phyloP scores from a whole-genome alignment of 805 yeast species.

The Hanseniaspora thailandica region DNA sequence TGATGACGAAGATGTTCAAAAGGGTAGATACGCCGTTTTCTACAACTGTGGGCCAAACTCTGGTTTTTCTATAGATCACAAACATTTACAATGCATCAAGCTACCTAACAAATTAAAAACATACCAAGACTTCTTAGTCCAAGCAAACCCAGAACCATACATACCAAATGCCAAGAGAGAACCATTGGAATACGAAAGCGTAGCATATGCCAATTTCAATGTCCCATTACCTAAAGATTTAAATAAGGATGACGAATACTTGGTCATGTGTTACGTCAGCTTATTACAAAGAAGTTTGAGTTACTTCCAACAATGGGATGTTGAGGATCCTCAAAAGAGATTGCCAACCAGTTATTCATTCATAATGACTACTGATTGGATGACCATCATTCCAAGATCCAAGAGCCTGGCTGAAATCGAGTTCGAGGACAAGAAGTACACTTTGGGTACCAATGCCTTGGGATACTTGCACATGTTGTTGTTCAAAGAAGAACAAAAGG shows the following conservation, averaged over 20 bases:
- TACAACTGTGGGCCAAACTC: conserved; percentile 79
- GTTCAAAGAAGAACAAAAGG: conserved; percentile 50
- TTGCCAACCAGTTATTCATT: conserved; percentile 59
- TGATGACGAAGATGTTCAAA: conserved; percentile 29
- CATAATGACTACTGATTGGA: conserved; percentile 69
- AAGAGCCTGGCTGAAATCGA: conserved; percentile 8
- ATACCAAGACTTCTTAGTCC: conserved; percentile 43
- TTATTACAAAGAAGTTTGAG: conserved; percentile 63
- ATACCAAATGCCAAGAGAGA: conserved; percentile 44
- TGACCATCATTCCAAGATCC: conserved; percentile 73
- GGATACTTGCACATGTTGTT: conserved; percentile 70
- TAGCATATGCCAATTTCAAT: conserved; percentile 73
- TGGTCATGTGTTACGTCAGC: conserved; percentile 60
- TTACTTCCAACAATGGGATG: conserved; percentile 43
- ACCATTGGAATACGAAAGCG: conserved; percentile 48
- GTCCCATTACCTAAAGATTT: conserved; percentile 43
- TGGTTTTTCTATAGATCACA: conserved; percentile 93
- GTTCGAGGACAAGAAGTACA: conserved; percentile 25
- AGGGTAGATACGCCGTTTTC: conserved; percentile 58
- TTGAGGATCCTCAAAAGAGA: conserved; percentile 24
- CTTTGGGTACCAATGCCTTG: conserved; percentile 61
- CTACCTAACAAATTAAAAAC: conserved; percentile 50
- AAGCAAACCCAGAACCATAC: conserved; percentile 35
- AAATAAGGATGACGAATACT: conserved; percentile 37
- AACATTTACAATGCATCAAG: conserved; percentile 76